Conservation (phyloP, 352 stramenopile genomes). For the Globisporangium irregulare region DNA sequence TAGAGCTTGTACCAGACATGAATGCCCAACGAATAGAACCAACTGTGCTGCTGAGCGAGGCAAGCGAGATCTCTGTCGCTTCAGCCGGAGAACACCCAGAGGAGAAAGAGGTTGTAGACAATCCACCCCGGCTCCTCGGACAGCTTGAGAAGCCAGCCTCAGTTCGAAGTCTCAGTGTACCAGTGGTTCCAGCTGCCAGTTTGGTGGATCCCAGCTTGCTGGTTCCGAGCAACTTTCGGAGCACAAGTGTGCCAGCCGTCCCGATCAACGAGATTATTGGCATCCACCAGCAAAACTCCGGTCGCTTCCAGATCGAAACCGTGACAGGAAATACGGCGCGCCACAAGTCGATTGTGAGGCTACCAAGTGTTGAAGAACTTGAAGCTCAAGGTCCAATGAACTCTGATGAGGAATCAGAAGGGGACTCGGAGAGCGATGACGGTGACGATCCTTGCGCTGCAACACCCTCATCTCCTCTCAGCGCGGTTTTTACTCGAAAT, state of each 20-base stretch:
- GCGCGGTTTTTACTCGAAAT: neutral
- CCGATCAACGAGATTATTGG: conserved; percentile 8
- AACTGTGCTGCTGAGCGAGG: neutral
- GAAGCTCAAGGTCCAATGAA: conserved; percentile 12
- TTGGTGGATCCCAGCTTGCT: neutral
- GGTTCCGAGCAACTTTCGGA: conserved; percentile 12
- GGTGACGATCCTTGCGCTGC: neutral
- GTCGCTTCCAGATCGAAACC: conserved; percentile 12
- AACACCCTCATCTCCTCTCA: neutral
- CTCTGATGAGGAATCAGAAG: conserved; percentile 6
- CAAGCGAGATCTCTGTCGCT: neutral
- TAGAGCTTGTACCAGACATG: neutral
- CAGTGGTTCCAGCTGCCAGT: conserved; percentile 7
- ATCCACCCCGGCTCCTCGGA: neutral
- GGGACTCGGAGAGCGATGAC: conserved; percentile 19
- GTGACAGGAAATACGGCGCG: neutral
- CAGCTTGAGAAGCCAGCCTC: neutral
- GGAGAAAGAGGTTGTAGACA: neutral
- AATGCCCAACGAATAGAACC: neutral
- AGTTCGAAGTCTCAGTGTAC: conserved; percentile 28
- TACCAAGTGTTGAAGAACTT: conserved; percentile 20
- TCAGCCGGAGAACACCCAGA: neutral
- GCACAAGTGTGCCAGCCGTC: conserved; percentile 26
- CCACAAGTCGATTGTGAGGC: conserved; percentile 10
- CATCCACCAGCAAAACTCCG: conserved; percentile 1